Base-by-base conservation (phyloP, 495 filamentous ascomycete genomes). In the Parathielavia hyrcaniae region DNA sequence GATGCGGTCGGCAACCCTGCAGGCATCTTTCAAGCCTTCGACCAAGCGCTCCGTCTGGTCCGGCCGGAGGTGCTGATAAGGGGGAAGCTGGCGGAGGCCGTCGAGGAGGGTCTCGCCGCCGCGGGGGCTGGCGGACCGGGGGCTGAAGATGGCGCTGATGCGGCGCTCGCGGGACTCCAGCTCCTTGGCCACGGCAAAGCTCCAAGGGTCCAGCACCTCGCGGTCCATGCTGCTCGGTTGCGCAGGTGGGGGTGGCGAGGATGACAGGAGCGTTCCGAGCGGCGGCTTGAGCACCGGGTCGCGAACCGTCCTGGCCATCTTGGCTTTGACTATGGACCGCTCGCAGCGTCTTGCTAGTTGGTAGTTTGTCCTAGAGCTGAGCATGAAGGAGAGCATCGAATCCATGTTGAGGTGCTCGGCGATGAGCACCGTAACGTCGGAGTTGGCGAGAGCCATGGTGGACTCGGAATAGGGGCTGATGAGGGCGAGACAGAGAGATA, bases 281-380 rank as follows among this genome's bases (percentile, higher is more conserved):
- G 52, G 52, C 19, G 52, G 39, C n/a, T 2, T 45, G 26, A 54
- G 30, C 40, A 45, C 34, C 1, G 52, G 39, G 19, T 54, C 52
- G 23, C 17, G 40, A 22, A 32, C 39, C 26, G 45, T 19, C 16
- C 34, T 34, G 16, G 40, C 23, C 34, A 54, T 35, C 52, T 54
- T 54, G 52, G 52, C 39, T 40, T 44, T 54, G 1, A 45, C 40
- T 22, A 54, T 54, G 52, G 52, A 54, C 17, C 40, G 52, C 35
- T 54, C 52, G 26, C 45, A 11, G 26, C 39, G 40, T 17, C 17
- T 34, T 1, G 45, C 16, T n/a, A 54, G 52, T 39, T 35, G 52
- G 16, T 54, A 45, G 52, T 45, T 54, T 39, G 52, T 22, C 35
- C 35, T 54, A n/a, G 52, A 54, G 40, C 52, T 45, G 52, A 54